These are phyloP conservation scores for Lactarius indigo DNA, from an alignment of 768 basidiomycete genomes.

Conservation along the genomic window DNA sequence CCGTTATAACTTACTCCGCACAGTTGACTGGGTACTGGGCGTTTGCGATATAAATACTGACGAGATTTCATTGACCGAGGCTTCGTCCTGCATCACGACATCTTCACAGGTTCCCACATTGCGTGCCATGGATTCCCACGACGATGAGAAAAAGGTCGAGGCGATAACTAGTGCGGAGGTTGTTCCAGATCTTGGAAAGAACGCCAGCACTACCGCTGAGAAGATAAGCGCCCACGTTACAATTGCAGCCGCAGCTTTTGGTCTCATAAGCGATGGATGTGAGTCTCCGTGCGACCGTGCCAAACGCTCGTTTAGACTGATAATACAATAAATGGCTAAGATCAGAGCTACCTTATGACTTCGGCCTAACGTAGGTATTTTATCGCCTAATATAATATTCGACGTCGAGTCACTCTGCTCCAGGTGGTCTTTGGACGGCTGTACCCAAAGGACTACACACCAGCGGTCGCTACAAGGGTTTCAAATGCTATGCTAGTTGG, in stretches of 20 bases:
- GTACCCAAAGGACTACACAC: slow-evolving; percentile 61
- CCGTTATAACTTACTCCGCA: too few relatives aligned
- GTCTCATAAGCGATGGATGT: slow-evolving; percentile 64
- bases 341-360: slow-evolving; percentile 69
- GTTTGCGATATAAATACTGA: slow-evolving; percentile 9
- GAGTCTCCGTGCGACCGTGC: slow-evolving; percentile 22
- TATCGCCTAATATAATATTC: slow-evolving; percentile 5
- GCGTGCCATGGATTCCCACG: slow-evolving; percentile 2
- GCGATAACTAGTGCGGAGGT: neutral
- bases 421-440: slow-evolving; percentile 63
- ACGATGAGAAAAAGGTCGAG: slow-evolving; percentile 6
- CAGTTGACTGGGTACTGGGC: too few relatives aligned
- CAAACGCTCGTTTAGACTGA: slow-evolving; percentile 10
- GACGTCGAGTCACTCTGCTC: slow-evolving; percentile 13
- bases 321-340: slow-evolving; percentile 31
- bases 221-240: slow-evolving; percentile 56
- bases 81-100: neutral
- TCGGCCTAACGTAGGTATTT: slow-evolving; percentile 52
- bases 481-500: slow-evolving; percentile 71
- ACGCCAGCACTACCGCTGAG: slow-evolving; percentile 30
- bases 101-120: neutral
- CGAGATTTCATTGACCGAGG: neutral
- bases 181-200: slow-evolving; percentile 13
- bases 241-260: slow-evolving; percentile 60
- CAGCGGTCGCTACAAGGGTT: slow-evolving; percentile 59